phyloP scores from a whole-genome alignment of 1,284 basidiomycete genomes.

The Ceratobasidium sp. region DNA sequence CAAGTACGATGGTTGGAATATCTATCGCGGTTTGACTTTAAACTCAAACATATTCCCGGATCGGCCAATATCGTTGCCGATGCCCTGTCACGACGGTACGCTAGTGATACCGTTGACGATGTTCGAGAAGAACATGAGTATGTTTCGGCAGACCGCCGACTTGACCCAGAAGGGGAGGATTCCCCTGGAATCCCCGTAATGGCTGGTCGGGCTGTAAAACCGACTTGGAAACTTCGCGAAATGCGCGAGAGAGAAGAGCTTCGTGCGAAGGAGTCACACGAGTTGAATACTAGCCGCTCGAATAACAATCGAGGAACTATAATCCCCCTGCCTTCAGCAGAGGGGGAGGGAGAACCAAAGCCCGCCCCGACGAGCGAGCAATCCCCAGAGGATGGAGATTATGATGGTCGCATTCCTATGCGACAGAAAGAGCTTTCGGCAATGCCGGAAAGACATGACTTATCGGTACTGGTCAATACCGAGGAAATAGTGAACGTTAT shows the following conservation, averaged over 20 bases:
- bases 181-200: conserved; percentile 43
- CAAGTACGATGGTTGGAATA: too few species aligned
- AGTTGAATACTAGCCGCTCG: conserved; percentile 19
- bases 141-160: conserved; percentile 45
- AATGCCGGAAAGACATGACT: not conserved
- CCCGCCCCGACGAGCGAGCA: not conserved
- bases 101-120: too few species aligned
- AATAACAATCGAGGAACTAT: not conserved
- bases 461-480: conserved; percentile 36
- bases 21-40: conserved; percentile 50
- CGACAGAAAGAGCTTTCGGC: not conserved
- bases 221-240: not conserved
- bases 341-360: not conserved
- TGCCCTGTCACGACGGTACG: conserved; percentile 43
- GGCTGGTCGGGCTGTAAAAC: not conserved
- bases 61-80: conserved; percentile 39
- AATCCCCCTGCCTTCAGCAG: not conserved
- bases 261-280: not conserved
- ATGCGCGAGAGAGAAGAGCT: not conserved
- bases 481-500: conserved; percentile 44
- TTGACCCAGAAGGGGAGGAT: conserved; percentile 48
- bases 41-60: conserved; percentile 50
- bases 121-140: too few species aligned
- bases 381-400: not conserved
- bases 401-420: not conserved